phyloP scores from a whole-genome alignment of 2,329 filamentous ascomycete genomes.

The Diplodia scrobiculata region DNA sequence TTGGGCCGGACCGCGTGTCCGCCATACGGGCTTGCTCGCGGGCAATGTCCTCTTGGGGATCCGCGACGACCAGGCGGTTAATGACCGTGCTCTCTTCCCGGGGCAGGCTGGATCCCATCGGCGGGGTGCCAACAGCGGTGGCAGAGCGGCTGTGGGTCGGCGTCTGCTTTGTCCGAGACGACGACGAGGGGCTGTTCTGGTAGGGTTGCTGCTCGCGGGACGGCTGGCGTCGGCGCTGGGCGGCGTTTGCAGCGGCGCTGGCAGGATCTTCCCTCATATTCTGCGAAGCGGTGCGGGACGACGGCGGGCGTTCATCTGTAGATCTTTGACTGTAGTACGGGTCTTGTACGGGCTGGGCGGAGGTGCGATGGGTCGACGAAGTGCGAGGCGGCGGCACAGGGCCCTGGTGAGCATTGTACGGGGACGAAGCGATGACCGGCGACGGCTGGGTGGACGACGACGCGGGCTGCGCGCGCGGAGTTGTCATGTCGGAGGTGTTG shows the following conservation, averaged over 20 bases:
- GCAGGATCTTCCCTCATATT: constrained; percentile 33
- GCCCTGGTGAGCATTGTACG: constrained; percentile 57
- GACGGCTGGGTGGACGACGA: constrained; percentile 49
- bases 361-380: constrained; percentile 68
- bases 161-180: constrained; percentile 37
- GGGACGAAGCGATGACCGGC: constrained; percentile 51
- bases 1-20: constrained; percentile 55
- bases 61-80: constrained; percentile 73
- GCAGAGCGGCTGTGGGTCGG: constrained; percentile 48
- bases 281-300: constrained; percentile 33
- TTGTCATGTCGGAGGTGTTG: constrained; percentile 41
- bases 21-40: constrained; percentile 70
- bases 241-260: constrained; percentile 35
- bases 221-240: constrained; percentile 52
- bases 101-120: constrained; percentile 58
- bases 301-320: constrained; percentile 38
- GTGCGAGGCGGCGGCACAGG: constrained; percentile 74
- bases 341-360: constrained; percentile 36
- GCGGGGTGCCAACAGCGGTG: constrained; percentile 57
- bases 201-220: constrained; percentile 41
- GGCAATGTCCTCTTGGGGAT: constrained; percentile 71
- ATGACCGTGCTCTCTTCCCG: constrained; percentile 79
- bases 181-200: constrained; percentile 42
- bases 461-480: constrained; percentile 50
- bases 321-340: constrained; percentile 27